Evolutionary conservation across 441 rosid species (phyloP), one percentile per base, ranked within the genome.

Genomic region (Bruguiera hainesii): DNA sequence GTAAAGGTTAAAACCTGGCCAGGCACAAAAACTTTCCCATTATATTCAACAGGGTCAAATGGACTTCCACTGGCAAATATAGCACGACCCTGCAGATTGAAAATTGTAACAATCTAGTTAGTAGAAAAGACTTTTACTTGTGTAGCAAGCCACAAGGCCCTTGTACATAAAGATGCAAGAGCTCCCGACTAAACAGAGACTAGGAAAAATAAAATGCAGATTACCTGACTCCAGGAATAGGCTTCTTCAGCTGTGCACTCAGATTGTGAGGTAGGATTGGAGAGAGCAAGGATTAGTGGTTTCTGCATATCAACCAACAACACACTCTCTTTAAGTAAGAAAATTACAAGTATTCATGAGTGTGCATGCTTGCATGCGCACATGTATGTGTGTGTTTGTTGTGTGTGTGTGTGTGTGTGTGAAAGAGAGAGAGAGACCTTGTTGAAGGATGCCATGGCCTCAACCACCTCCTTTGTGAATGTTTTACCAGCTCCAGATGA

Each of bases 161-260:
- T n/a, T 2, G 19, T 3, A 37, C 8, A 52, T 56, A 49, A 49
- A 7, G 20, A 69, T 2, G 23, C 26, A 4, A 23, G 21, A 4
- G 11, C 58, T 50, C 55, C 57, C 68, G 49, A 29, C 35, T 61
- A 30, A 29, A 37, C 30, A 15, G 51, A 13, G 56, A 56, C 64
- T 5, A 4, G 26, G 50, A 20, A 35, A 25, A 20, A 13, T 11
- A 37, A 26, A 25, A 29, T 19, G 42, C 26, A 4, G 21, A 35
- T 13, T 84, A 91, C 98, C 96, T 89, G 72, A 73, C 82, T 88
- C 99, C 99, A 94, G 57, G 87, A 78, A 78, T 94, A 91, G 66
- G 99, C 99, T 81, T 94, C 96, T 79, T 91, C 97, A 16, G 99
- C 99, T 6, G 97, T 94, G 69, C 99, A 94, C 76, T 94, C 99